Base-by-base conservation (phyloP, 1,284 basidiomycete species). In the Ceratobasidium sp. region DNA sequence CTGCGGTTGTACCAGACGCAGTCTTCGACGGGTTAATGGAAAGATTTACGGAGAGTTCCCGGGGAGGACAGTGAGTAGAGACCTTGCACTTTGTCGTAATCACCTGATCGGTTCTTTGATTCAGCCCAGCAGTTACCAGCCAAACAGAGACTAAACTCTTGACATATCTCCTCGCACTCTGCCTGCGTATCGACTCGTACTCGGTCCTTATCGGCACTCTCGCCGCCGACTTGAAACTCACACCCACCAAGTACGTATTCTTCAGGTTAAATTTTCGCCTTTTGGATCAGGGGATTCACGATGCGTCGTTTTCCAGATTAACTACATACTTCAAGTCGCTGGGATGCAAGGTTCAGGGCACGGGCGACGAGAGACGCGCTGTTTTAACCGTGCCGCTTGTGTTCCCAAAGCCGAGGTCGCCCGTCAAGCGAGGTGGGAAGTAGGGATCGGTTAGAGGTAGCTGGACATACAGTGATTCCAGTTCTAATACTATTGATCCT, bases 141-240 rank as follows among this genome's bases (percentile, higher is more conserved):
- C 88, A 90, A 76, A 92, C 88, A 50, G 89, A 93, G 82, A 91
- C 91, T 4, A 90, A 89, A 81, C 86, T 97, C 0, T 84, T 96
- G 64, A 90, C 93, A 0, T 90, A 95, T 82, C 89, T 96, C 82
- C 92, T 96, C 80, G 91, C 93, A 0, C 86, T 96, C 0, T 94
- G 92, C 82, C 88, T 97, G 35, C 90, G 89, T 55, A 83, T 95
- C 10, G 95, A 97, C 80, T 89, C 79, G 79, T 79, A 54, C 33
- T 68, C 66, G 1, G 50, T 30, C 6, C 35, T 35, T 16, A 46
- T 75, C 38, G 38, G 38, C 5, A 50, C 60, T 14, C 54, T 75
- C 23, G 73, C 73, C 14, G 57, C 44, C 23, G 73, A 75, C 23
- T 52, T 75, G 41, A 65, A 75, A 23, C 18, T 75, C 14, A 50